Base-by-base conservation (phyloP, 345 rosid genomes). In the Sapria himalayana region DNA sequence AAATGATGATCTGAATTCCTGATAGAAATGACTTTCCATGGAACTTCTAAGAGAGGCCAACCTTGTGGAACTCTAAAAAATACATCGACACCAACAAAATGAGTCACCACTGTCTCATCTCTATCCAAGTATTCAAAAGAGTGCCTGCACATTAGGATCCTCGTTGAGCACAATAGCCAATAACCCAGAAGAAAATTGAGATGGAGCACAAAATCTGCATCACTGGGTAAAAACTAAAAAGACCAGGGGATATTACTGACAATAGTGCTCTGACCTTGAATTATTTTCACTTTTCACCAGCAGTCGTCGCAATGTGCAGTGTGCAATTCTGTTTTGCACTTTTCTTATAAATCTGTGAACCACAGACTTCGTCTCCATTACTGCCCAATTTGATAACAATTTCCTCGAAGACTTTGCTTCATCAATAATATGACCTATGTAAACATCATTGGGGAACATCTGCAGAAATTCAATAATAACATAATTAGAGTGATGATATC, bases 391-490 rank as follows among this genome's bases (percentile, higher is more conserved):
- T 24, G 71, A 54, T 41, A 43, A 60, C 38, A 60, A 41, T 21
- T 65, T 67, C 71, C 96, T 78, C 74, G 59, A 69, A 45, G 84
- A 65, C 56, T 77, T 75, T 41, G 79, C 59, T 37, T 72, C 75
- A 51, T 75, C 86, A 39, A 75, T 45, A 33, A 81, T 70, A 60
- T 81, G 81, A 7, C 62, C 73, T 39, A 81, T 67, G 48, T 65
- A 61, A 18, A 75, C 58, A 36, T 81, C 89, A 65, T 65, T 71
- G 7, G 96, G 96, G 60, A 85, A 67, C 10, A 85, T 85, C 94
- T 86, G 78, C 13, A 35, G 12, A 55, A 58, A 48, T 33, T 11
- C 11, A 11, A 29, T 14, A n/a, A 8, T 17, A 36, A 25, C 3
- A 29, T 43, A n/a, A n/a, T n/a, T n/a, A n/a, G n/a, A n/a, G n/a